A percentile compares a stretch with the other conserved stretches of the same genome.
Evolutionary conservation across 2,329 filamentous ascomycete genomes (phyloP).

Genomic region (Stemphylium lycopersici): DNA sequence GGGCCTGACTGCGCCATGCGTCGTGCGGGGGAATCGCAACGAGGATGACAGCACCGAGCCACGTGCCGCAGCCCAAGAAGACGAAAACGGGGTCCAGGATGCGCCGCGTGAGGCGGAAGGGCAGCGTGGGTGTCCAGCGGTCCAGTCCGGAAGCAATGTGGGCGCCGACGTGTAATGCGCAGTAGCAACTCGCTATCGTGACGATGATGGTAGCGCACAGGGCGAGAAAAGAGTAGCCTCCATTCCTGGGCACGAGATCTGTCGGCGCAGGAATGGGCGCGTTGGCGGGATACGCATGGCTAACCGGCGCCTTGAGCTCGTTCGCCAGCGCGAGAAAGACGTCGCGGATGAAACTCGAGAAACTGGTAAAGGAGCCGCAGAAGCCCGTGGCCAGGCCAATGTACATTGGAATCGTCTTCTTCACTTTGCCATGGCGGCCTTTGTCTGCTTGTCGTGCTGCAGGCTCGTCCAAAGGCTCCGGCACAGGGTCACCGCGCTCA

Average conservation of each 20-base stretch:
- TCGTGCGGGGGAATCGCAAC: conserved; percentile 72
- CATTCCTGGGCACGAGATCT: conserved; percentile 60
- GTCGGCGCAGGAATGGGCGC: conserved; percentile 37
- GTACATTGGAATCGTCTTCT: conserved; percentile 88
- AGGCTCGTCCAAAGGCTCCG: conserved; percentile 23
- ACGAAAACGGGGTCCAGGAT: conserved; percentile 69
- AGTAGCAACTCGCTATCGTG: conserved; percentile 73
- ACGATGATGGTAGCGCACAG: conserved; percentile 75
- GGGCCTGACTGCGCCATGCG: conserved; percentile 74
- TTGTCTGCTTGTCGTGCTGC: conserved; percentile 16
- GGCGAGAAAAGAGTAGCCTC: conserved; percentile 84
- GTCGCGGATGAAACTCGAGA: conserved; percentile 84
- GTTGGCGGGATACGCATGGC: conserved; percentile 39
- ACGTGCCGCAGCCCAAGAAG: conserved; percentile 72
- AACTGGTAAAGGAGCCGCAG: conserved; percentile 88
- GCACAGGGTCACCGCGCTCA: conserved; percentile 30
- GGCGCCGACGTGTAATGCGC: conserved; percentile 72
- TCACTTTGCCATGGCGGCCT: conserved; percentile 57
- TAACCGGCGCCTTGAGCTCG: conserved; percentile 63
- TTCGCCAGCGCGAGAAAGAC: conserved; percentile 81
- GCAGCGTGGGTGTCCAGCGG: conserved; percentile 64
- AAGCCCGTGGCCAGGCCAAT: conserved; percentile 86
- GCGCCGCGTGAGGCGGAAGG: conserved; percentile 62
- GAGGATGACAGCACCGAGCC: conserved; percentile 78
- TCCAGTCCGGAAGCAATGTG: conserved; percentile 73